Evolutionary conservation across 176 grass and related monocot genomes (phyloP), one percentile per base, ranked within the genome.

Genomic region (Rhynchospora tenuis): DNA sequence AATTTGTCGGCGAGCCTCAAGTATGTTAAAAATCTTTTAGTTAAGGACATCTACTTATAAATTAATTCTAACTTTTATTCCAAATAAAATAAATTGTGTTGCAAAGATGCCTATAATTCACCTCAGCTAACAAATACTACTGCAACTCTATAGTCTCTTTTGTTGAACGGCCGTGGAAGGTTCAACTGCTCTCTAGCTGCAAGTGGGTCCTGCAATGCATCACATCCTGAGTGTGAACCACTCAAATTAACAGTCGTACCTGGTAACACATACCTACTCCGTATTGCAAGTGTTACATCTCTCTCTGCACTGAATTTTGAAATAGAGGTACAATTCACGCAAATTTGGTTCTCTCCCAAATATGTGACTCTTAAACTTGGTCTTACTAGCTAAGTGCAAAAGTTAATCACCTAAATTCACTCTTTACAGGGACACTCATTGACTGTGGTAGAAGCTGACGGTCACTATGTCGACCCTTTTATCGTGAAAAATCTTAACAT

Each of bases 391-490:
- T 72, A 14, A 12, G 13, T 14, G 20, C 44, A 52, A 28, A 6
- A 54, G 62, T 12, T 9, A 16, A n/a, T 80, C 11, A 43, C 12
- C 2, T 58, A 82, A 50, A 62, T 65, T 8, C 47, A 28, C 5
- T 31, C 79, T 3, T 86, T 81, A 23, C 82, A 97, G 94, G 92
- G 92, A 1, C 94, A 97, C 7, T 5, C 64, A 0, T 81, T 97
- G 88, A 92, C 88, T 0, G 90, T 97, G 6, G 95, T 97, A 5
- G 95, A 97, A 84, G 89, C 95, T 1, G 95, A 97, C 64, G 89
- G 95, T 2, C 83, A 97, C 89, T 97, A 97, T 31, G 95, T 97
- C 78, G 81, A 91, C 58, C 95, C 95, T 4, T 90, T 94, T 59
- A 85, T 91, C 9, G 88, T 91, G 12, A 91, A 91, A 85, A 94